Percentiles rank a stretch among this genome's conserved stretches.
Evolutionary conservation across 805 yeast species (phyloP).

Genomic region (Kuraishia molischiana): DNA sequence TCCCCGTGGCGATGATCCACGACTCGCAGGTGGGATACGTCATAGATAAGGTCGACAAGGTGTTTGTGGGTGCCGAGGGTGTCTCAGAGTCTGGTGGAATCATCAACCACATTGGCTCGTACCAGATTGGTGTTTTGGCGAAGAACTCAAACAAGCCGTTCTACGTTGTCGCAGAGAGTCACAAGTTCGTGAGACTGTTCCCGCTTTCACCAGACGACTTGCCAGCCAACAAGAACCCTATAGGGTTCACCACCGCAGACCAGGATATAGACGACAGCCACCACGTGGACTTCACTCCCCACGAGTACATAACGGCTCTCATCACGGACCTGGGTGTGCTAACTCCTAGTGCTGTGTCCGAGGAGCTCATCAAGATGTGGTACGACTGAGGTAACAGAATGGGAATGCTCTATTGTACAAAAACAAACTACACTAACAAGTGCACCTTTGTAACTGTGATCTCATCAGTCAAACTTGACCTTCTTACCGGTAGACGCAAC

Average conservation of each 20-base stretch:
- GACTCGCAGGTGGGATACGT: constrained; percentile 93
- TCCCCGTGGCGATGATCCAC: constrained; percentile 81
- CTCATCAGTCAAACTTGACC: constrained; percentile 46
- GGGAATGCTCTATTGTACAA: not conserved
- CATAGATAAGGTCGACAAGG: constrained; percentile 84
- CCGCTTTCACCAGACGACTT: constrained; percentile 91
- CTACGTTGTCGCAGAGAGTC: constrained; percentile 90
- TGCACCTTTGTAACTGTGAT: not conserved
- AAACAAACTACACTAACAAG: too few species aligned
- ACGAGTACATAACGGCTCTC: constrained; percentile 88
- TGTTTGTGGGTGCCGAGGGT: constrained; percentile 97
- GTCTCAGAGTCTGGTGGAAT: constrained; percentile 99
- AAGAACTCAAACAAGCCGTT: constrained; percentile 86
- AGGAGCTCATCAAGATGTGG: constrained; percentile 97
- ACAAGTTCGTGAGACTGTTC: constrained; percentile 92
- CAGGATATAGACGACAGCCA: constrained; percentile 36
- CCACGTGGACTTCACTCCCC: constrained; percentile 87
- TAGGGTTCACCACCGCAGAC: constrained; percentile 29
- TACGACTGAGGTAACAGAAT: constrained; percentile 45
- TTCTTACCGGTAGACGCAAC: constrained; percentile 90
- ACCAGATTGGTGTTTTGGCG: constrained; percentile 89
- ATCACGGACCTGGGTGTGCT: constrained; percentile 94
- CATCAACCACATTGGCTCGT: constrained; percentile 89
- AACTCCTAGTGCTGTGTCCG: constrained; percentile 97
- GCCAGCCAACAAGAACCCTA: constrained; percentile 43